A percentile compares a stretch with the other conserved stretches of the same genome.
Conservation (phyloP, 306 rosid genomes). For the Oemleria cerasiformis region DNA sequence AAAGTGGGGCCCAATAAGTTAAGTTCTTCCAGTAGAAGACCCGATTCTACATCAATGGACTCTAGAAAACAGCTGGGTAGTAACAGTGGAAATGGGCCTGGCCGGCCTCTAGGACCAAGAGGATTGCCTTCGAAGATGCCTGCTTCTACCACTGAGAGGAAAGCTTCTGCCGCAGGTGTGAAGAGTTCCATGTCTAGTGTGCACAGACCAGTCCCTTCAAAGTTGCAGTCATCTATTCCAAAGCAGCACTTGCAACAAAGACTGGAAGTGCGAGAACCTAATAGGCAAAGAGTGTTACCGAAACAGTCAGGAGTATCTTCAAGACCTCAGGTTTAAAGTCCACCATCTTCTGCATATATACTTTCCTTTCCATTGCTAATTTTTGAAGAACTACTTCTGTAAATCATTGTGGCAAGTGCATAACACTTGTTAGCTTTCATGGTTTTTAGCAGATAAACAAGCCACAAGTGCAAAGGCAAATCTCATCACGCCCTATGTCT, state of each 20-base stretch:
- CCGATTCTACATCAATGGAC: conserved; percentile 35
- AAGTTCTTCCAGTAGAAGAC: conserved; percentile 46
- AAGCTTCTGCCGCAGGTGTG: conserved; percentile 35
- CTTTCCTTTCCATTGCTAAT: background rate
- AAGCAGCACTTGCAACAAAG: conserved; percentile 49
- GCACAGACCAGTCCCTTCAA: conserved; percentile 45
- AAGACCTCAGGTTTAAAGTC: conserved; percentile 56
- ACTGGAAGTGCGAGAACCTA: conserved; percentile 43
- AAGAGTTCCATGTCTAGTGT: conserved; percentile 38
- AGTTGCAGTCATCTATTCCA: conserved; percentile 33
- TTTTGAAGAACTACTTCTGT: background rate
- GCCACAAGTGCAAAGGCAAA: conserved; percentile 51
- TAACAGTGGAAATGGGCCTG: conserved; percentile 53
- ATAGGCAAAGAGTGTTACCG: conserved; percentile 48
- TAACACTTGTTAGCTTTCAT: conserved; percentile 17
- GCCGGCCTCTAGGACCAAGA: conserved; percentile 59
- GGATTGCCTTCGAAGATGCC: conserved; percentile 47
- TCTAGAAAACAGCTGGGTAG: conserved; percentile 61
- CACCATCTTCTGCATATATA: conserved; percentile 3
- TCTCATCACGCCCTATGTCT: conserved; percentile 28
- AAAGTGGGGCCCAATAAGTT: conserved; percentile 46
- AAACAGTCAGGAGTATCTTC: conserved; percentile 49
- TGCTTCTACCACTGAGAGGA: conserved; percentile 42
- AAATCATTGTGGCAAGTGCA: background rate
- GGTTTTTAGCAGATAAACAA: conserved; percentile 45